Conservation (phyloP, 2,329 filamentous ascomycete species). For the Boeremia lycopersici region DNA sequence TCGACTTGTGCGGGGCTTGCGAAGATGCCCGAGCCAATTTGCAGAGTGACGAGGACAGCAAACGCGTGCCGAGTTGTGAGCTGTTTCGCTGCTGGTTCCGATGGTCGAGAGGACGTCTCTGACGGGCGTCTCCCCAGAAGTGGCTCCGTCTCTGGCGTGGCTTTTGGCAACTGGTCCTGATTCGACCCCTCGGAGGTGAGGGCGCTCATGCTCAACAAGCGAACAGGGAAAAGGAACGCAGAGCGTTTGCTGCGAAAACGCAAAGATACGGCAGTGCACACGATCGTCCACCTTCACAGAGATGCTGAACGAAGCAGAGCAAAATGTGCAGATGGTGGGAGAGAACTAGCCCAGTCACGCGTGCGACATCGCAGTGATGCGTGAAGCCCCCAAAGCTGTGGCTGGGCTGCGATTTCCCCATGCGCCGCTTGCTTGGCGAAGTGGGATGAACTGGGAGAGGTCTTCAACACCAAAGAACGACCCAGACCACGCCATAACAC, state of each 20-base stretch:
- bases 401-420: conserved; percentile 24
- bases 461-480: conserved; percentile 16
- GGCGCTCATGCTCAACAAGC: conserved; percentile 7
- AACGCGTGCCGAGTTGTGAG: conserved; percentile 54
- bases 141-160: conserved; percentile 33
- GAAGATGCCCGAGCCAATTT: conserved; percentile 69
- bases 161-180: conserved; percentile 21
- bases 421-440: conserved; percentile 15
- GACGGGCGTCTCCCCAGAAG: conserved; percentile 30
- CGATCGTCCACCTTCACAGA: not conserved
- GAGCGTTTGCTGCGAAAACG: not conserved
- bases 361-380: conserved; percentile 11
- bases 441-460: conserved; percentile 6
- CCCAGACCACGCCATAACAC: conserved; percentile 27
- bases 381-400: conserved; percentile 12
- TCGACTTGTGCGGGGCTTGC: conserved; percentile 69
- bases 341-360: not conserved
- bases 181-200: conserved; percentile 6
- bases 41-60: conserved; percentile 66
- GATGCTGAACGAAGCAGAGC: not conserved
- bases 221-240: not conserved
- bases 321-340: not conserved
- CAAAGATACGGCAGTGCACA: not conserved
- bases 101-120: conserved; percentile 14
- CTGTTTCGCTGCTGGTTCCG: conserved; percentile 28